Conservation (phyloP, 371 early-diverging fungal genomes). For the Dentiscutata heterogama region DNA sequence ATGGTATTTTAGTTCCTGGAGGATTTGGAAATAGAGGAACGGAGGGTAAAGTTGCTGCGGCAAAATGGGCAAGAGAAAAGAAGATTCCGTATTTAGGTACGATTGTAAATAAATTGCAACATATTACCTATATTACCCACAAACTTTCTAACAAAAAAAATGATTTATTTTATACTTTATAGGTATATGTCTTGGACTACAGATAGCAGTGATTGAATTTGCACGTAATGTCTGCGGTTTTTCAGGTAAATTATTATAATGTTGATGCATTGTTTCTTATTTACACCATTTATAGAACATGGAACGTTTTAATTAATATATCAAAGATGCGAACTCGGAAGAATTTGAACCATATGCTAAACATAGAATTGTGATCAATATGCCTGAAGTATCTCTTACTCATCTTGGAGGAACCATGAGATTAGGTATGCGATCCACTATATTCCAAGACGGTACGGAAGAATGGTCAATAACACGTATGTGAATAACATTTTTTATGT, state of each 20-base stretch:
- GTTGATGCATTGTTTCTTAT: not conserved
- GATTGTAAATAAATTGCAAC: not conserved
- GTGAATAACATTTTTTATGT: not conserved
- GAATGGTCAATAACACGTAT: conserved; percentile 62
- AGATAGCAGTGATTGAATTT: conserved; percentile 98
- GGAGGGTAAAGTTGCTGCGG: conserved; percentile 98
- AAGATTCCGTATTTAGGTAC: conserved; percentile 92
- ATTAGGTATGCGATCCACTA: conserved; percentile 90
- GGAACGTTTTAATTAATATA: not conserved
- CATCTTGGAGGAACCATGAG: conserved; percentile 98
- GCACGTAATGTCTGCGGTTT: conserved; percentile 96
- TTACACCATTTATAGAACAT: not conserved
- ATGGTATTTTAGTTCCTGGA: conserved; percentile 99
- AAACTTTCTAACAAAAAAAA: not conserved
- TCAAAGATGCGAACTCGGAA: conserved; percentile 81
- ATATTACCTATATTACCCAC: too few species aligned
- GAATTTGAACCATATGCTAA: conserved; percentile 84
- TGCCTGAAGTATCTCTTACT: conserved; percentile 97
- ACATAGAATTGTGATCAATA: conserved; percentile 90
- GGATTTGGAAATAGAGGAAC: conserved; percentile 99
- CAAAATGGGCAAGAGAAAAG: conserved; percentile 98
- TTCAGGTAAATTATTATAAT: conserved; percentile 32
- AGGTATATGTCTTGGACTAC: conserved; percentile 99
- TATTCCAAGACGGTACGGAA: conserved; percentile 79
- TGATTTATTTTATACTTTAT: not conserved